Conservation (phyloP, 2,329 filamentous ascomycete species). For the Colletotrichum higginsianum region DNA sequence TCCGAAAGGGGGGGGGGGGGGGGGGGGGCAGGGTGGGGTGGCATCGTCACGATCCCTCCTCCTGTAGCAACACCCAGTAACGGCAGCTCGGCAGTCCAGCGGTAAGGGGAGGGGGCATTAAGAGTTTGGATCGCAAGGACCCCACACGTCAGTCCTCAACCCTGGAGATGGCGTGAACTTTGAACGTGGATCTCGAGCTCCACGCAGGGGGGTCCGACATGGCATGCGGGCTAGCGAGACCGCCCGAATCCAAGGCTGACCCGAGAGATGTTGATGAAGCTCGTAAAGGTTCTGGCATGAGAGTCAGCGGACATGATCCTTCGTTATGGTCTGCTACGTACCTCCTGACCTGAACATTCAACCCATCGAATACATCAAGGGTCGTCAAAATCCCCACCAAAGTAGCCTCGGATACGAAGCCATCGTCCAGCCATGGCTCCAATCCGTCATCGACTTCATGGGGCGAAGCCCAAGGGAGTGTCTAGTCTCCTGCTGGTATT, state of each 20-base stretch:
- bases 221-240: background rate
- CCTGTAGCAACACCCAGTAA: background rate
- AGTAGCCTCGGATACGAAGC: background rate
- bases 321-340: background rate
- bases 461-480: too few relatives aligned
- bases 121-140: conserved; percentile 12
- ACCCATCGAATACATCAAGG: background rate
- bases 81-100: conserved; percentile 30
- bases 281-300: background rate
- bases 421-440: background rate
- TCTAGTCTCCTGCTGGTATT: too few relatives aligned
- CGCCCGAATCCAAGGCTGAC: background rate
- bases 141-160: conserved; percentile 31
- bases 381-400: background rate
- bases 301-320: background rate
- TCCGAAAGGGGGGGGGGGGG: background rate
- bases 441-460: background rate
- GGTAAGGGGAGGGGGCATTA: conserved; percentile 10
- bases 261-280: background rate
- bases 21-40: background rate
- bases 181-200: conserved; percentile 27
- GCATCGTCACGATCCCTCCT: background rate
- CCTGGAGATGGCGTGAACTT: conserved; percentile 30
- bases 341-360: background rate
- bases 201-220: background rate